Base-by-base conservation (phyloP, 176 grass and related monocot species). In the Hordeum marinum region DNA sequence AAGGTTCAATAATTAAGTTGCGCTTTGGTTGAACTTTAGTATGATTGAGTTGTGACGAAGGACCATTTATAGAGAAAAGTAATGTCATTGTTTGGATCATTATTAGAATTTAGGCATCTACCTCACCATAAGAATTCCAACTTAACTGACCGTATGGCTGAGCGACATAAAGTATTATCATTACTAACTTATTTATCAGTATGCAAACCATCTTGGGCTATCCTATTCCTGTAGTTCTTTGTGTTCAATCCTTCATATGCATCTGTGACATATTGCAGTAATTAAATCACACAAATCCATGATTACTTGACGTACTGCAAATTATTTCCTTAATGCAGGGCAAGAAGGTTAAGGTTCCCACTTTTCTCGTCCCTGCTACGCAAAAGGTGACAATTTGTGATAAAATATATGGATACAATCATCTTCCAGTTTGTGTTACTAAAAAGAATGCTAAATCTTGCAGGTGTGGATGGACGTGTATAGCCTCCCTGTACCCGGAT, bases 391-490 rank as follows among this genome's bases (percentile, higher is more conserved):
- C 65, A 72, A 24, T 40, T 36, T 82, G 8, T 21, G 14, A 41
- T 63, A 7, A 64, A 68, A 35, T 68, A 64, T 64, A 35, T 17
- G 7, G 17, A 64, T 57, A 8, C 45, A 65, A 41, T 26, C 23
- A 66, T 80, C 24, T 78, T 75, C 3, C 39, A 31, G 15, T 77
- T 82, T 6, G 54, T 12, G 55, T 69, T 65, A 58, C 85, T 86
- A 17, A 68, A 82, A 59, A 60, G 13, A 21, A 27, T 55, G 13
- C 76, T 4, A 32, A 20, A 87, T 76, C 85, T 82, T 88, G 52
- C 77, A 98, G 96, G 96, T 98, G 29, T 98, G 96, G 93, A 89
- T 98, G 81, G 96, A 98, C 72, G 4, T 96, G 75, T 95, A 98
- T 83, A 82, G 83, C 29, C 90, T 98, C 26, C 88, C 81, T 2